Evolutionary conservation across 495 filamentous ascomycete genomes (phyloP).

Genomic region (Podospora pseudocomata): DNA sequence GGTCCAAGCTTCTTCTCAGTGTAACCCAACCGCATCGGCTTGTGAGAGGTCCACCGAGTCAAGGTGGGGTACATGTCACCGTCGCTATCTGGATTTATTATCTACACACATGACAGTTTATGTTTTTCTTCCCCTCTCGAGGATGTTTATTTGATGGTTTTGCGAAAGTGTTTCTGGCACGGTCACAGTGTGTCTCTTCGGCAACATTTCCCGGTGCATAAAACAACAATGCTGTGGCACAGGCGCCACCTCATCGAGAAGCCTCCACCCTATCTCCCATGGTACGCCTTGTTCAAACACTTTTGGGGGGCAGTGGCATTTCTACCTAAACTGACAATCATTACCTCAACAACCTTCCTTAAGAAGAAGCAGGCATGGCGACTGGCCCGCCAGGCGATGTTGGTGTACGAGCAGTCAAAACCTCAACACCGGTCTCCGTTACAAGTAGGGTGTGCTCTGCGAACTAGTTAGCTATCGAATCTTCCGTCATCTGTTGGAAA

Average conservation of each 20-base stretch:
- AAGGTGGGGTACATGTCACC: conserved; percentile 8
- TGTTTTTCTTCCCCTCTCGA: too few species aligned
- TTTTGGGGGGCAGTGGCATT: neutral
- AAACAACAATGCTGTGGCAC: neutral
- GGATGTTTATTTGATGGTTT: too few species aligned
- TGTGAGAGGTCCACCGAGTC: neutral
- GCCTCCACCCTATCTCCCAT: neutral
- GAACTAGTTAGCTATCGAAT: neutral
- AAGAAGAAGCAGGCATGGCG: conserved; percentile 52
- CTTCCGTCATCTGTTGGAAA: neutral
- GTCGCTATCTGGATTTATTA: neutral
- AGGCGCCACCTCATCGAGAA: neutral
- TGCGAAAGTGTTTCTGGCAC: neutral
- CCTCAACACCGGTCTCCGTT: conserved; percentile 88
- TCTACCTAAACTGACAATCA: neutral
- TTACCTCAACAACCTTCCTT: neutral
- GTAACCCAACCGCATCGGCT: conserved; percentile 2
- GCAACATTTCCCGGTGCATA: neutral
- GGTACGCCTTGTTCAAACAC: neutral
- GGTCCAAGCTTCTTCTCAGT: conserved; percentile 28
- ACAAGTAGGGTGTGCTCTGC: conserved; percentile 90
- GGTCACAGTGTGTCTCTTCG: neutral
- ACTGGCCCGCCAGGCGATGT: conserved; percentile 84
- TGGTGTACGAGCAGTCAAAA: conserved; percentile 77
- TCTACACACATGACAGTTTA: neutral